Conservation (phyloP, 345 rosid species). For the Mangifera indica region DNA sequence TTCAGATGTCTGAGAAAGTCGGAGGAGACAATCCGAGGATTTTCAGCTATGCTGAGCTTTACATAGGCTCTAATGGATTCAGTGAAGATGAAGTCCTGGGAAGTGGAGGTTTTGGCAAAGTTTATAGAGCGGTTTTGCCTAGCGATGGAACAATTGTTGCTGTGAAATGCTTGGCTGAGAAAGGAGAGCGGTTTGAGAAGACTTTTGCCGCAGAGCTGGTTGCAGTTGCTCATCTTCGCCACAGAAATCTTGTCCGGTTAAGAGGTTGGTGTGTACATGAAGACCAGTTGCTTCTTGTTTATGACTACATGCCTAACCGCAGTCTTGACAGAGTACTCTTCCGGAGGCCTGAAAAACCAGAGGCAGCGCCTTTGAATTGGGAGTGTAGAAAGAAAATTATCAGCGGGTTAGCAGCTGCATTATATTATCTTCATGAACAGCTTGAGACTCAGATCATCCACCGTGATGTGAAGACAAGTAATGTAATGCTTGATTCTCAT, state of each 20-base stretch:
- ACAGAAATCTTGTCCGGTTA: slow-evolving; percentile 80
- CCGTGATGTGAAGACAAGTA: slow-evolving; percentile 88
- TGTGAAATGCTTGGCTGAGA: slow-evolving; percentile 86
- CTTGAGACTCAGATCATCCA: slow-evolving; percentile 93
- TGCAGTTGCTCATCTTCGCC: slow-evolving; percentile 93
- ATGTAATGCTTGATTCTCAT: slow-evolving; percentile 89
- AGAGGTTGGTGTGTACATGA: slow-evolving; percentile 93
- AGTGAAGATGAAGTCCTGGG: slow-evolving; percentile 70
- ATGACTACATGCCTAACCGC: slow-evolving; percentile 94
- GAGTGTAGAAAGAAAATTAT: slow-evolving; percentile 64
- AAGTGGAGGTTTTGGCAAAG: slow-evolving; percentile 88
- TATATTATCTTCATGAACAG: slow-evolving; percentile 85
- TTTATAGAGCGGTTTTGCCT: slow-evolving; percentile 73
- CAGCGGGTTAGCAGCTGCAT: slow-evolving; percentile 76
- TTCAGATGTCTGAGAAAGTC: slow-evolving; percentile 69
- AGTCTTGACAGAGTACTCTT: slow-evolving; percentile 91
- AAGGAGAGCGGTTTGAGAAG: slow-evolving; percentile 86
- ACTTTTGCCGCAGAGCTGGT: slow-evolving; percentile 92
- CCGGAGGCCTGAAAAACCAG: slow-evolving; percentile 43
- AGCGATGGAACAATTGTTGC: slow-evolving; percentile 89
- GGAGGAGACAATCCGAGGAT: slow-evolving; percentile 81
- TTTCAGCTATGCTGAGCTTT: slow-evolving; percentile 88
- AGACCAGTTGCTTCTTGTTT: slow-evolving; percentile 77
- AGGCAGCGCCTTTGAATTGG: slow-evolving; percentile 57
- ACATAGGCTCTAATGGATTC: slow-evolving; percentile 86